Evolutionary conservation across 371 early-diverging fungal genomes (phyloP).

Genomic region (Mucor circinelloides): DNA sequence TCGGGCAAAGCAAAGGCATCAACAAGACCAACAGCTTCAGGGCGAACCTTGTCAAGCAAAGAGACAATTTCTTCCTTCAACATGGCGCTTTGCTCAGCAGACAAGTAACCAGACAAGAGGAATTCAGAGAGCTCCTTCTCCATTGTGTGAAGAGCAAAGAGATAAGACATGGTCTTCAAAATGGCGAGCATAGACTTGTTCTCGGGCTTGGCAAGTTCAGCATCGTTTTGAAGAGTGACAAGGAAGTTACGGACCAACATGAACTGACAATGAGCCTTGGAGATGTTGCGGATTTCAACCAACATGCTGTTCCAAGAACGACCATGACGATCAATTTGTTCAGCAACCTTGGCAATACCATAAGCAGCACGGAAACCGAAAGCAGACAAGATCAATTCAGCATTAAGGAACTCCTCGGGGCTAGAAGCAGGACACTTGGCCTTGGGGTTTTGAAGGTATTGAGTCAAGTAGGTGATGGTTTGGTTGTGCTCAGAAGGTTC

Average conservation of each 20-base stretch:
- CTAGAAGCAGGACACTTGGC: conserved; percentile 55
- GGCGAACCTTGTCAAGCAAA: conserved; percentile 63
- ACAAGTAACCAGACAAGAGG: conserved; percentile 53
- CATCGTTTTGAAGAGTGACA: conserved; percentile 48
- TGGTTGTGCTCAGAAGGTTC: conserved; percentile 54
- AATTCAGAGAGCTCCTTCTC: conserved; percentile 70
- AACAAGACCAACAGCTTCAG: conserved; percentile 72
- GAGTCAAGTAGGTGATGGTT: conserved; percentile 56
- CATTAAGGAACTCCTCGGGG: conserved; percentile 56
- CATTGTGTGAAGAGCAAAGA: conserved; percentile 70
- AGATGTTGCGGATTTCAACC: conserved; percentile 64
- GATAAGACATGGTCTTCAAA: conserved; percentile 28
- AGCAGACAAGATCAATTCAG: conserved; percentile 63
- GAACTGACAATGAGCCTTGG: conserved; percentile 71
- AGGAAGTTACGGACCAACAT: conserved; percentile 63
- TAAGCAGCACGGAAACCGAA: conserved; percentile 72
- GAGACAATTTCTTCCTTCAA: conserved; percentile 51
- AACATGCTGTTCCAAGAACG: conserved; percentile 71
- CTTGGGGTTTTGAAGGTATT: conserved; percentile 51
- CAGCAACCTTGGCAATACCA: conserved; percentile 56
- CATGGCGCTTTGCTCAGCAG: conserved; percentile 53
- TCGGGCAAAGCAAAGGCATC: conserved; percentile 83
- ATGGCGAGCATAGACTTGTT: conserved; percentile 45
- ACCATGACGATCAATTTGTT: conserved; percentile 57
- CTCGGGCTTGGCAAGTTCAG: conserved; percentile 22